These are phyloP conservation scores for Paecilomyces fulvus DNA, from an alignment of 2,329 filamentous ascomycete species.

Conservation along the genomic window DNA sequence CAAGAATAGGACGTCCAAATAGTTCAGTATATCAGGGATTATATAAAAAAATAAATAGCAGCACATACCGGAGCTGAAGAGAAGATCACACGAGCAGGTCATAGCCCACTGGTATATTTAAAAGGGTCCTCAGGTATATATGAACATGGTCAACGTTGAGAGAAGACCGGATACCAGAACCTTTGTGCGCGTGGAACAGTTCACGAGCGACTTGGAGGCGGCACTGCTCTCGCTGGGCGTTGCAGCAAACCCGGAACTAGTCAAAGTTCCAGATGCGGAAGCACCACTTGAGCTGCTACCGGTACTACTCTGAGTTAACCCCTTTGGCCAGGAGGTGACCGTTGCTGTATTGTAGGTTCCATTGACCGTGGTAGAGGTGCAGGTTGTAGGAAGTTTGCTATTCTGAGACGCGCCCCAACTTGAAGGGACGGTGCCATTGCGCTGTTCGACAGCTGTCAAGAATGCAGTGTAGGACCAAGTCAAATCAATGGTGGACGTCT, in stretches of 20 bases:
- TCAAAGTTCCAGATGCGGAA: not conserved
- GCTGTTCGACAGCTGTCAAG: slow-evolving; percentile 27
- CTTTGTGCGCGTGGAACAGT: not conserved
- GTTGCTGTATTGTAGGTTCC: not conserved
- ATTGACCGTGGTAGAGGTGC: not conserved
- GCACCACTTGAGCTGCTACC: not conserved
- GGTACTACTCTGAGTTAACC: not conserved
- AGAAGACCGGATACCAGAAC: not conserved
- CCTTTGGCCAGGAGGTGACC: not conserved
- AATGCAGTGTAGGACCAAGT: slow-evolving; percentile 40
- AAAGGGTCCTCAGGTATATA: not conserved
- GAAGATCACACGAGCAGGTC: no score
- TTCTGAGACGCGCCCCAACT: slow-evolving; percentile 6
- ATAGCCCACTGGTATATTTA: no score
- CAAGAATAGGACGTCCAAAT: no score
- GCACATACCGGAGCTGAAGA: no score
- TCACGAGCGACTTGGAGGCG: not conserved
- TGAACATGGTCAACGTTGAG: not conserved
- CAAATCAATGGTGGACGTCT: slow-evolving; percentile 32
- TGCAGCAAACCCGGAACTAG: not conserved
- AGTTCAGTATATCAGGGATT: not conserved
- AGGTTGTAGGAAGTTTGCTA: not conserved
- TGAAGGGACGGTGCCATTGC: slow-evolving; percentile 5
- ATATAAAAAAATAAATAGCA: not conserved
- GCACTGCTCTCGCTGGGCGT: not conserved